Conservation (phyloP, 352 stramenopile genomes). For the Phytophthora hibernalis region DNA sequence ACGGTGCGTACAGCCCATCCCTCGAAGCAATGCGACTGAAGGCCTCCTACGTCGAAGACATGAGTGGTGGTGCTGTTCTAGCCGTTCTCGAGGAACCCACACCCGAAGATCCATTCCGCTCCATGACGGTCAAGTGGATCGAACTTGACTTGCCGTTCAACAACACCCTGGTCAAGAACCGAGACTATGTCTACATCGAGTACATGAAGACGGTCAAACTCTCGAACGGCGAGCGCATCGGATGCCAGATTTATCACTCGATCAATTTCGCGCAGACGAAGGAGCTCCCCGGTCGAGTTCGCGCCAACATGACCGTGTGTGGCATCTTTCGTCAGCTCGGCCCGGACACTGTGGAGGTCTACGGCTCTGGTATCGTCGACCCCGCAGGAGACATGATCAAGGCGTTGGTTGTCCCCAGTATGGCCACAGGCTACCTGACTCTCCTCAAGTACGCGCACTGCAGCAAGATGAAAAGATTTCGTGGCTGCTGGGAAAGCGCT, state of each 20-base stretch:
- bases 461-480: slow-evolving; percentile 45
- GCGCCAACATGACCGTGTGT: slow-evolving; percentile 55
- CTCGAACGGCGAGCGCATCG: slow-evolving; percentile 42
- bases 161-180: slow-evolving; percentile 34
- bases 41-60: slow-evolving; percentile 47
- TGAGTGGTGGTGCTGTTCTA: slow-evolving; percentile 49
- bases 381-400: slow-evolving; percentile 40
- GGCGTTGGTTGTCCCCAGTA: slow-evolving; percentile 23
- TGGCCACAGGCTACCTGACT: slow-evolving; percentile 21
- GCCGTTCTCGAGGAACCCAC: slow-evolving; percentile 47
- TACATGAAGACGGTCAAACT: slow-evolving; percentile 46
- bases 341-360: slow-evolving; percentile 53
- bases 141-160: slow-evolving; percentile 37
- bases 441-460: slow-evolving; percentile 40
- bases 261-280: slow-evolving; percentile 51
- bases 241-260: slow-evolving; percentile 57
- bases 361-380: slow-evolving; percentile 44
- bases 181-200: slow-evolving; percentile 55
- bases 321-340: slow-evolving; percentile 52
- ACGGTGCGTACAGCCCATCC: slow-evolving; percentile 34
- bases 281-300: slow-evolving; percentile 39
- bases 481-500: slow-evolving; percentile 30
- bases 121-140: slow-evolving; percentile 40
- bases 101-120: slow-evolving; percentile 49
- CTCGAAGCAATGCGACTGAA: slow-evolving; percentile 45